These are phyloP conservation scores for Fusarium bulbicola DNA, from an alignment of 2,329 filamentous ascomycete genomes.

Conservation along the genomic window DNA sequence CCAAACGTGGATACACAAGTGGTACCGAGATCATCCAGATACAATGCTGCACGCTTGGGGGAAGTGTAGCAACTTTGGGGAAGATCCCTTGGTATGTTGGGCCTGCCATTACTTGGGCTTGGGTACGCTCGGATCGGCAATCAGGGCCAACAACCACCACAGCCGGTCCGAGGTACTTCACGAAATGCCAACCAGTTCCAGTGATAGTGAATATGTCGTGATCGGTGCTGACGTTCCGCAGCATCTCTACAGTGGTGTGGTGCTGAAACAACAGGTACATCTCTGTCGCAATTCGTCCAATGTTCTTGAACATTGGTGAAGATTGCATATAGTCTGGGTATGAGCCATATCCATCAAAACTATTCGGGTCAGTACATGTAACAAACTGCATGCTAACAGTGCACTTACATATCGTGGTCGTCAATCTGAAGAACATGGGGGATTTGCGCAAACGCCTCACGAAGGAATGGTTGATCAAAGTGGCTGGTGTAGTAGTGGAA, in stretches of 20 bases:
- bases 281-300: slow-evolving; percentile 91
- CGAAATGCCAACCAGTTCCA: slow-evolving; percentile 97
- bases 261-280: slow-evolving; percentile 99
- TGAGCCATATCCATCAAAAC: slow-evolving; percentile 95
- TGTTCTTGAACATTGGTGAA: slow-evolving; percentile 97
- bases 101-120: slow-evolving; percentile 91
- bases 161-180: slow-evolving; percentile 93
- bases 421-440: slow-evolving; percentile 93
- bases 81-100: slow-evolving; percentile 98
- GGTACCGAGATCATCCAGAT: slow-evolving; percentile 96
- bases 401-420: slow-evolving; percentile 94
- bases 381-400: neutral
- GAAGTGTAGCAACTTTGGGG: slow-evolving; percentile 90
- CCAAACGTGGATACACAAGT: slow-evolving; percentile 87
- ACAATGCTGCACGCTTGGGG: slow-evolving; percentile 94
- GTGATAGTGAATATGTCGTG: slow-evolving; percentile 95
- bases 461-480: slow-evolving; percentile 93
- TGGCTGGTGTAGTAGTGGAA: slow-evolving; percentile 99
- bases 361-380: slow-evolving; percentile 48
- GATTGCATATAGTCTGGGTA: slow-evolving; percentile 99
- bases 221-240: slow-evolving; percentile 88
- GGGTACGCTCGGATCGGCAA: slow-evolving; percentile 89
- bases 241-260: slow-evolving; percentile 92
- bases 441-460: slow-evolving; percentile 97
- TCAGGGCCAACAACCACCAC: slow-evolving; percentile 91